Evolutionary conservation across 2,329 filamentous ascomycete genomes (phyloP).

Genomic region (Exophiala bonariae): DNA sequence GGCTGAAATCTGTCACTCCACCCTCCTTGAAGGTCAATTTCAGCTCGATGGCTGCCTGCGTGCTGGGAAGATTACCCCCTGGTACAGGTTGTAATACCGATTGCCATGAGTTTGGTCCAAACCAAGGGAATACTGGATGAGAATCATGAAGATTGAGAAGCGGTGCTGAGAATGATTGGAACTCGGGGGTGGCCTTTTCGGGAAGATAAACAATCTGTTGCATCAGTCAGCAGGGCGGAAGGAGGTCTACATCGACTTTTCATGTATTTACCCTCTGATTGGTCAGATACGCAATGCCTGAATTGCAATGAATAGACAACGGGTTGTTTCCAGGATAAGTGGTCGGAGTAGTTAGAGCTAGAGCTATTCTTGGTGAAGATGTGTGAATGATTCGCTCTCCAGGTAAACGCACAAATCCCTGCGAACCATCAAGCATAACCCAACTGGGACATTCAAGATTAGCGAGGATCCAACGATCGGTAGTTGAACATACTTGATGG

Average conservation of each 20-base stretch:
- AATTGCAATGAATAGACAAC: conserved; percentile 70
- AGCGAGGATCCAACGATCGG: too few relatives aligned
- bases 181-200: conserved; percentile 61
- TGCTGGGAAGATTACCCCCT: conserved; percentile 77
- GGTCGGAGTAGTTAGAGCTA: conserved; percentile 71
- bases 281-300: conserved; percentile 76
- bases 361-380: conserved; percentile 74
- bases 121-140: conserved; percentile 83
- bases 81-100: conserved; percentile 76
- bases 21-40: conserved; percentile 92
- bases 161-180: conserved; percentile 87
- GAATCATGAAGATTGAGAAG: conserved; percentile 86
- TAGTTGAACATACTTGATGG: background rate
- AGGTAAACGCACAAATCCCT: conserved; percentile 78
- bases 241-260: conserved; percentile 9
- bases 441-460: conserved; percentile 55
- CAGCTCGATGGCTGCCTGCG: conserved; percentile 72
- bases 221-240: conserved; percentile 11
- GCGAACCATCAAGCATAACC: conserved; percentile 81
- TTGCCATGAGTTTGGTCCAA: conserved; percentile 89
- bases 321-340: conserved; percentile 63
- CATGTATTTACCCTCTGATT: conserved; percentile 71
- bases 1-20: conserved; percentile 89
- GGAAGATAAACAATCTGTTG: conserved; percentile 83
- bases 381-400: conserved; percentile 80